phyloP scores from a whole-genome alignment of 108 stramenopile genomes.

The Fragilaria crotonensis region DNA sequence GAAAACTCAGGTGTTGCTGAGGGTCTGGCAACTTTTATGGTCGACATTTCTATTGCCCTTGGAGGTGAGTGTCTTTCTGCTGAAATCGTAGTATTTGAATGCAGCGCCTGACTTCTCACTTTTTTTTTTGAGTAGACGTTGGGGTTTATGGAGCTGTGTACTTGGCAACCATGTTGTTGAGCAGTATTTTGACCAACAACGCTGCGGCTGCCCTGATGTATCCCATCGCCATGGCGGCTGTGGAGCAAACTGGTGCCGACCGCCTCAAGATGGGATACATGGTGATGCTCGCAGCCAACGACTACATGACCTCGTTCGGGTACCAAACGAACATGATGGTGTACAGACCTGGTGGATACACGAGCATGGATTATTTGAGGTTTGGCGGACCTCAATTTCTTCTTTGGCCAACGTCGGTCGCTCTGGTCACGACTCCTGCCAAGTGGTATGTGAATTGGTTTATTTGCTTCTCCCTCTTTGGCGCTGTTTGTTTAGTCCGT shows the following conservation, averaged over 20 bases:
- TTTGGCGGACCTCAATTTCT: conserved; percentile 75
- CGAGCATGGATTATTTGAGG: conserved; percentile 58
- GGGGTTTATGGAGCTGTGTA: conserved; percentile 80
- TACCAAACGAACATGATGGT: conserved; percentile 74
- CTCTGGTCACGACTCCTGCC: neutral
- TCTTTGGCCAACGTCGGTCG: conserved; percentile 37
- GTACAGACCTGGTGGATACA: conserved; percentile 85
- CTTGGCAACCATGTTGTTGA: conserved; percentile 75
- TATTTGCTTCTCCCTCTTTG: no score
- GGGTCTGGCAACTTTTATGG: conserved; percentile 50
- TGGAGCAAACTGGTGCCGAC: conserved; percentile 55
- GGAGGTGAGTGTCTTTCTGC: conserved; percentile 25
- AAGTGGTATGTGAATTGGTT: conserved; percentile 5
- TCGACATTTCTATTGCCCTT: conserved; percentile 38
- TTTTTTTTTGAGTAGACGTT: conserved; percentile 18
- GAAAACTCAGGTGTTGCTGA: conserved; percentile 74
- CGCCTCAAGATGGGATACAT: conserved; percentile 54
- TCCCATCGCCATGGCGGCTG: conserved; percentile 77
- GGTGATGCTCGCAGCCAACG: conserved; percentile 79
- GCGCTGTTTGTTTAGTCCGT: no score
- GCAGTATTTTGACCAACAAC: conserved; percentile 79
- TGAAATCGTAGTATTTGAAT: neutral
- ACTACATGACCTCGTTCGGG: conserved; percentile 79
- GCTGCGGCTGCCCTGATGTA: conserved; percentile 83
- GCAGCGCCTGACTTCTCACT: neutral